Conservation (phyloP, 73 alveolate genomes). For the Tetrahymena malaccensis region DNA sequence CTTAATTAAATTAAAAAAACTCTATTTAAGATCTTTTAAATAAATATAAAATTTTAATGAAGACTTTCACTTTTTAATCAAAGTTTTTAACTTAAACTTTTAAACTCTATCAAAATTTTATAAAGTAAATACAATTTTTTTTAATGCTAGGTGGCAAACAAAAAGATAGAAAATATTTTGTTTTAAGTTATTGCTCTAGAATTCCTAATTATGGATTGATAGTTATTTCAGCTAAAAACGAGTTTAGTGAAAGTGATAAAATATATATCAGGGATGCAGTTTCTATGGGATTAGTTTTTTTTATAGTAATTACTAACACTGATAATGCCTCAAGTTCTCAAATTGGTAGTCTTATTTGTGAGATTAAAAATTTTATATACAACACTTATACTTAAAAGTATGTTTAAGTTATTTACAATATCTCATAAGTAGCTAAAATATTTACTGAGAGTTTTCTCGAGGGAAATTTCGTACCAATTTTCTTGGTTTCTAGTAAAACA, state of each 20-base stretch:
- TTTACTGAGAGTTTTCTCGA: not conserved
- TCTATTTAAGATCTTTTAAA: no score
- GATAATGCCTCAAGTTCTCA: not conserved
- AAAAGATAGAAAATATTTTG: not conserved
- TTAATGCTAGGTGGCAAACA: not conserved
- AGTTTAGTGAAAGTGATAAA: not conserved
- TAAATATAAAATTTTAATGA: no score
- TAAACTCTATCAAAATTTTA: no score
- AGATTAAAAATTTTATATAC: not conserved
- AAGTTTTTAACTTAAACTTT: no score
- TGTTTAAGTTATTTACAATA: not conserved
- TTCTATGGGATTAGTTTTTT: not conserved
- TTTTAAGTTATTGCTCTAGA: not conserved
- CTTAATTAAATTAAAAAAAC: no score
- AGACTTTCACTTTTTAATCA: no score
- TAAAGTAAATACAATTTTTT: no score
- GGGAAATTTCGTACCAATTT: not conserved
- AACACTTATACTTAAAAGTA: not conserved
- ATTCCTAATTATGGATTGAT: not conserved
- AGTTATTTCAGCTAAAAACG: not conserved
- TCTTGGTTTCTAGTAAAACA: not conserved
- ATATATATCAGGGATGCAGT: not conserved
- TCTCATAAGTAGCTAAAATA: not conserved
- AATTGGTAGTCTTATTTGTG: not conserved
- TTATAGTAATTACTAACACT: not conserved